Percentiles rank a stretch among this genome's conserved stretches.
Evolutionary conservation across 805 yeast genomes (phyloP).

Genomic region (Pichia cabralensis): DNA sequence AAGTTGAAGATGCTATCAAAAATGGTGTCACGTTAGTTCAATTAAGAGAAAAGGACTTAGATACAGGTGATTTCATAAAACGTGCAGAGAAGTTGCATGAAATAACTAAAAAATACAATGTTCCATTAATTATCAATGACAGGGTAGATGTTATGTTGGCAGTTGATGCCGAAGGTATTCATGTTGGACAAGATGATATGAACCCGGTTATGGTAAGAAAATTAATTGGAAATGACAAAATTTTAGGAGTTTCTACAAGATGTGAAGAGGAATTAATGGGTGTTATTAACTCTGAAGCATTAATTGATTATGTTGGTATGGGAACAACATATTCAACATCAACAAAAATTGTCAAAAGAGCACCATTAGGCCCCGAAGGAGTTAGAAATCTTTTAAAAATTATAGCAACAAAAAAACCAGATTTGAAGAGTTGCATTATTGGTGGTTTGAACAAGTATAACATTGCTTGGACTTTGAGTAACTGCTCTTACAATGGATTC

Average conservation of each 20-base stretch:
- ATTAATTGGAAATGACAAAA: constrained; percentile 62
- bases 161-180: constrained; percentile 70
- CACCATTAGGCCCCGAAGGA: constrained; percentile 65
- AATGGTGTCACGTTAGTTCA: constrained; percentile 79
- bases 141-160: constrained; percentile 86
- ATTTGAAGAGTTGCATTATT: constrained; percentile 60
- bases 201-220: constrained; percentile 45
- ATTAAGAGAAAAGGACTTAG: constrained; percentile 66
- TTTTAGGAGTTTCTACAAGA: constrained; percentile 72
- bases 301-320: constrained; percentile 73
- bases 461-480: constrained; percentile 45
- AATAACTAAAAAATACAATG: constrained; percentile 45
- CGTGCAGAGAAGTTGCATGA: constrained; percentile 52
- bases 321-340: constrained; percentile 69
- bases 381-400: constrained; percentile 42
- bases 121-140: constrained; percentile 81
- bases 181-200: constrained; percentile 91
- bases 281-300: constrained; percentile 23
- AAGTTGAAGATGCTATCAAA: constrained; percentile 50
- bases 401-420: constrained; percentile 27
- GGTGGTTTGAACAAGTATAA: constrained; percentile 69
- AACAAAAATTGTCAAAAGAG: constrained; percentile 51
- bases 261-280: constrained; percentile 39
- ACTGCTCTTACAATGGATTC: constrained; percentile 35
- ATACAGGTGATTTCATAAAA: constrained; percentile 56